Evolutionary conservation across 768 basidiomycete genomes (phyloP).

Genomic region (Naematelia aurantialba): DNA sequence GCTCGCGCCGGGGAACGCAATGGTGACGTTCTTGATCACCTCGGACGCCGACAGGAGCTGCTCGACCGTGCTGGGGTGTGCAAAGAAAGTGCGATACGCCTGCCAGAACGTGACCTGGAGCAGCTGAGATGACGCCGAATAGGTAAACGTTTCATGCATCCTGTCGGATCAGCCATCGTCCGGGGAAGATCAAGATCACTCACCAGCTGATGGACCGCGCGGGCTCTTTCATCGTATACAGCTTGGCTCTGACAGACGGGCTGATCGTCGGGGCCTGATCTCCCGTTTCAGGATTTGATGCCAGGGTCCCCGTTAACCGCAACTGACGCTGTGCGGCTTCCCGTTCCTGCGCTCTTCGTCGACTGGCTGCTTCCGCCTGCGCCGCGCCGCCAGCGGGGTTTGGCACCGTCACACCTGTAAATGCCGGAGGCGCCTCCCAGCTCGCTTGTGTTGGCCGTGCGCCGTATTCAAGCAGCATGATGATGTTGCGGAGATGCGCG

Average conservation of each 20-base stretch:
- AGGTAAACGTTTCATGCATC: conserved; percentile 87
- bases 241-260: conserved; percentile 12
- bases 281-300: conserved; percentile 22
- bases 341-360: conserved; percentile 23
- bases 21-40: conserved; percentile 86
- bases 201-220: conserved; percentile 45
- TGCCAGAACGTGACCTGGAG: conserved; percentile 96
- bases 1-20: conserved; percentile 77
- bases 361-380: conserved; percentile 21
- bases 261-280: conserved; percentile 28
- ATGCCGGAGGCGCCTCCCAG: conserved; percentile 10
- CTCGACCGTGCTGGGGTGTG: conserved; percentile 50
- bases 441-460: conserved; percentile 1
- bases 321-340: conserved; percentile 27
- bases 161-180: conserved; percentile 48
- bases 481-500: conserved; percentile 25
- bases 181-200: conserved; percentile 9
- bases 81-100: conserved; percentile 79
- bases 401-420: conserved; percentile 8
- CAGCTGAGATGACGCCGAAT: conserved; percentile 70
- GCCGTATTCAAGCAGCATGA: conserved; percentile 24
- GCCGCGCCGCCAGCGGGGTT: conserved; percentile 30
- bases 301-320: conserved; percentile 21
- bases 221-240: conserved; percentile 41
- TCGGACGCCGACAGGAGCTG: conserved; percentile 75